Evolutionary conservation across 768 basidiomycete genomes (phyloP).

Genomic region (Boletellus sp.): DNA sequence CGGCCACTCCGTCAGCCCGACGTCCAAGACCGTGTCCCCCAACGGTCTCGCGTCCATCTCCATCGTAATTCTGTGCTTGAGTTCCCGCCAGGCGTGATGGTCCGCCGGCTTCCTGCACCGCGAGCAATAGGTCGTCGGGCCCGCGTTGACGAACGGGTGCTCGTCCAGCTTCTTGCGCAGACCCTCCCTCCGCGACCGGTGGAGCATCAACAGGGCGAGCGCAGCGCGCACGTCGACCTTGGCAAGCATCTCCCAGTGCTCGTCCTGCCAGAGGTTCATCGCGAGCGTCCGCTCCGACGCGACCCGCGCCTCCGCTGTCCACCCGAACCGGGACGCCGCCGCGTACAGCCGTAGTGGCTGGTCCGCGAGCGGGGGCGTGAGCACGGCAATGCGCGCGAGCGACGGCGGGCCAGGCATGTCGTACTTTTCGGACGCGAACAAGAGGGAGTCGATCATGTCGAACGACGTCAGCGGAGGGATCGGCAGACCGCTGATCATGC

Average conservation of each 20-base stretch:
- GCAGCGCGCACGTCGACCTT: constrained; percentile 50
- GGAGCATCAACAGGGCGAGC: constrained; percentile 52
- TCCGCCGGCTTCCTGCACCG: constrained; percentile 47
- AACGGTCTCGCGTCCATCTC: constrained; percentile 59
- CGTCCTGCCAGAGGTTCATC: constrained; percentile 47
- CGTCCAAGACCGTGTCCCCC: constrained; percentile 52
- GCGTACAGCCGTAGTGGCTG: constrained; percentile 53
- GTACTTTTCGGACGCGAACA: constrained; percentile 66
- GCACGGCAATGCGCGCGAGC: constrained; percentile 54
- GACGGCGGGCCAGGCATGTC: constrained; percentile 65
- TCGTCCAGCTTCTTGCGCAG: constrained; percentile 49
- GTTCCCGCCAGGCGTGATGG: constrained; percentile 62
- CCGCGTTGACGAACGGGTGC: constrained; percentile 54
- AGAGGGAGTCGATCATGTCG: constrained; percentile 52
- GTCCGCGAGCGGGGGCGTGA: constrained; percentile 47
- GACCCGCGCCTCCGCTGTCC: constrained; percentile 52
- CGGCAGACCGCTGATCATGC: constrained; percentile 59
- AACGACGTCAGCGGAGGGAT: constrained; percentile 47
- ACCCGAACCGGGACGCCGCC: constrained; percentile 54
- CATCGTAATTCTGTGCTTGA: constrained; percentile 51
- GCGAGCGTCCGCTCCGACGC: constrained; percentile 56
- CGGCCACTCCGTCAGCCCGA: constrained; percentile 51
- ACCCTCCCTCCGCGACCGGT: constrained; percentile 47
- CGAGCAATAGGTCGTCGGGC: constrained; percentile 40
- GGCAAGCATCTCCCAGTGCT: constrained; percentile 42